These are phyloP conservation scores for Cucurbita argyrosperma DNA, from an alignment of 306 rosid species.

Conservation along the genomic window DNA sequence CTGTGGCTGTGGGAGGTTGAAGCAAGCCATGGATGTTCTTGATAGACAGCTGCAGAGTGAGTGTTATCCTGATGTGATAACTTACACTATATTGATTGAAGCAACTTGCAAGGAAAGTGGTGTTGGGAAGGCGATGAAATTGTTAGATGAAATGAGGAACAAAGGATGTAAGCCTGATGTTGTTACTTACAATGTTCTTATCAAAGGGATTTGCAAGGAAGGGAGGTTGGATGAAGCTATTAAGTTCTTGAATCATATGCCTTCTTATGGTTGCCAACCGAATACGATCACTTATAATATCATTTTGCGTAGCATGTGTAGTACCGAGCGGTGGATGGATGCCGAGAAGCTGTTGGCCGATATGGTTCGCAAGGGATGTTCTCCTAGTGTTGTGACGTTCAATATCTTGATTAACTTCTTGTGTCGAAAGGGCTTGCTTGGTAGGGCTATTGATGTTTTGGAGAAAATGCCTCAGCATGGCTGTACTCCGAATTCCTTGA, in stretches of 20 bases:
- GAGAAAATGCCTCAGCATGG: constrained; percentile 87
- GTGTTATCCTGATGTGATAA: constrained; percentile 88
- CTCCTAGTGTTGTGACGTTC: constrained; percentile 96
- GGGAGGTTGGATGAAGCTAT: constrained; percentile 82
- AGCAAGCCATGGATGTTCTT: constrained; percentile 85
- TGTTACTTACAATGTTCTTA: constrained; percentile 78
- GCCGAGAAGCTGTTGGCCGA: constrained; percentile 64
- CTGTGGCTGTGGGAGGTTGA: constrained; percentile 68
- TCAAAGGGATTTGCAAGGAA: constrained; percentile 84
- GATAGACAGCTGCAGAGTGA: constrained; percentile 53
- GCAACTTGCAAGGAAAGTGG: constrained; percentile 86
- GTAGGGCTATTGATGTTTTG: constrained; percentile 75
- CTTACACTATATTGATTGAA: constrained; percentile 81
- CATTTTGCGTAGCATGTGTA: constrained; percentile 76
- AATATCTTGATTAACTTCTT: constrained; percentile 83
- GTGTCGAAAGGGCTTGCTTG: constrained; percentile 71
- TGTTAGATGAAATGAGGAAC: constrained; percentile 71
- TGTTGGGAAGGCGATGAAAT: constrained; percentile 74
- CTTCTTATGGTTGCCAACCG: constrained; percentile 58
- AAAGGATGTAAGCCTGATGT: constrained; percentile 90
- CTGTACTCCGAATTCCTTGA: constrained; percentile 79
- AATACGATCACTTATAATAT: constrained; percentile 73
- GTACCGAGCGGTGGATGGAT: constrained; percentile 92
- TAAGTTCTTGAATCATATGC: constrained; percentile 42
- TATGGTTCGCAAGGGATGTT: constrained; percentile 72